These are phyloP conservation scores for Ceriops decandra DNA, from an alignment of 345 rosid genomes.

Conservation along the genomic window DNA sequence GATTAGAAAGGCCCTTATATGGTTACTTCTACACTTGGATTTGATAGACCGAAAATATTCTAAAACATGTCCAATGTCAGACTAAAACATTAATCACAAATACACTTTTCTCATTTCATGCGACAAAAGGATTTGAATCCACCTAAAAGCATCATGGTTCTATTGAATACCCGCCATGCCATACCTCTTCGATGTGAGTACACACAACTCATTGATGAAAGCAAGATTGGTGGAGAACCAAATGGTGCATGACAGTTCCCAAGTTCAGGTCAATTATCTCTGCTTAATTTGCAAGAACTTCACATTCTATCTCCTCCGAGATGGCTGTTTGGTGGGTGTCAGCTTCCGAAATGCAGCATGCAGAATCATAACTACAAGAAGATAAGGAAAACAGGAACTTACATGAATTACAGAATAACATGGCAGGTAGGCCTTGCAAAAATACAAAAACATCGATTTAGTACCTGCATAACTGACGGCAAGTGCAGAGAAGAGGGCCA, in stretches of 20 bases:
- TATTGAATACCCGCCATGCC: no score
- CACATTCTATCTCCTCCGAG: constrained; percentile 17
- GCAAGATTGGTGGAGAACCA: background rate
- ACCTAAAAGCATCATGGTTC: no score
- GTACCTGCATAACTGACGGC: constrained; percentile 72
- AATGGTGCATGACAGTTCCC: background rate
- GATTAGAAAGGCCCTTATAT: no score
- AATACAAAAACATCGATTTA: background rate
- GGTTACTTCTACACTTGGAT: no score
- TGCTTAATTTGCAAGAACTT: constrained; percentile 1
- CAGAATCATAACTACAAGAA: constrained; percentile 54
- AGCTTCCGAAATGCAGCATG: constrained; percentile 85
- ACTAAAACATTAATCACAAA: no score
- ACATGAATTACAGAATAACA: background rate
- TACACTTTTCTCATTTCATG: no score
- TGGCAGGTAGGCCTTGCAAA: background rate
- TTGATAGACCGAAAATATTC: no score
- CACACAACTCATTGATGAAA: background rate
- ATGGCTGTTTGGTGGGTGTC: constrained; percentile 51
- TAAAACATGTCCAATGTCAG: no score
- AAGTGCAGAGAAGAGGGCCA: constrained; percentile 73
- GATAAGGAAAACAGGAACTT: background rate
- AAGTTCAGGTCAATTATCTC: background rate
- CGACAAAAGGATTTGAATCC: no score
- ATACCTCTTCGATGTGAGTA: background rate